Percentiles rank a stretch among this genome's conserved stretches.
Evolutionary conservation across 2,329 filamentous ascomycete species (phyloP).

Genomic region (Pseudocercospora ulei): DNA sequence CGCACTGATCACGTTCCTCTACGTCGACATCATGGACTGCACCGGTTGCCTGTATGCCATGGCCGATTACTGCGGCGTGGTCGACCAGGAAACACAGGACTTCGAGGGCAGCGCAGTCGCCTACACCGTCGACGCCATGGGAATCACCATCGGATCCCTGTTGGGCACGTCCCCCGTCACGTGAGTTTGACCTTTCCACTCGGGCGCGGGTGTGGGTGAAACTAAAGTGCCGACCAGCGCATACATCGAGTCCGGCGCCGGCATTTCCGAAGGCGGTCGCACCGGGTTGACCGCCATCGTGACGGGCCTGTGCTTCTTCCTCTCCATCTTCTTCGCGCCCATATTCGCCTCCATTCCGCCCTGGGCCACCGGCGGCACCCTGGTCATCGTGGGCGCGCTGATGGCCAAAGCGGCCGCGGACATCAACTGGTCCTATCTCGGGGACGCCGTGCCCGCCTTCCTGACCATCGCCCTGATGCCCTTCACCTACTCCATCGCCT

Average conservation of each 20-base stretch:
- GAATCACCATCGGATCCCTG: conserved; percentile 69
- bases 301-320: conserved; percentile 73
- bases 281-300: conserved; percentile 75
- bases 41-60: conserved; percentile 84
- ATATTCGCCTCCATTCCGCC: conserved; percentile 84
- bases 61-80: conserved; percentile 70
- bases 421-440: conserved; percentile 82
- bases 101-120: conserved; percentile 78
- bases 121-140: conserved; percentile 72
- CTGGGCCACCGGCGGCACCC: conserved; percentile 81
- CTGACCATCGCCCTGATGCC: conserved; percentile 78
- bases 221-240: no score
- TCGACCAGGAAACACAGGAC: conserved; percentile 73
- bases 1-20: conserved; percentile 78
- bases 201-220: no score
- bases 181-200: conserved; percentile 54
- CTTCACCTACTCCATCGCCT: conserved; percentile 80
- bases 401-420: conserved; percentile 70
- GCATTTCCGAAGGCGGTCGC: conserved; percentile 76
- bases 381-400: conserved; percentile 77
- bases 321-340: conserved; percentile 79
- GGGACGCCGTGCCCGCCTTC: conserved; percentile 76
- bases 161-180: conserved; percentile 73
- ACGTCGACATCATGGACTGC: conserved; percentile 79
- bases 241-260: conserved; percentile 80